Base-by-base conservation (phyloP, 1,139 yeast species). In the Zhuliangozyma blackwelliae region DNA sequence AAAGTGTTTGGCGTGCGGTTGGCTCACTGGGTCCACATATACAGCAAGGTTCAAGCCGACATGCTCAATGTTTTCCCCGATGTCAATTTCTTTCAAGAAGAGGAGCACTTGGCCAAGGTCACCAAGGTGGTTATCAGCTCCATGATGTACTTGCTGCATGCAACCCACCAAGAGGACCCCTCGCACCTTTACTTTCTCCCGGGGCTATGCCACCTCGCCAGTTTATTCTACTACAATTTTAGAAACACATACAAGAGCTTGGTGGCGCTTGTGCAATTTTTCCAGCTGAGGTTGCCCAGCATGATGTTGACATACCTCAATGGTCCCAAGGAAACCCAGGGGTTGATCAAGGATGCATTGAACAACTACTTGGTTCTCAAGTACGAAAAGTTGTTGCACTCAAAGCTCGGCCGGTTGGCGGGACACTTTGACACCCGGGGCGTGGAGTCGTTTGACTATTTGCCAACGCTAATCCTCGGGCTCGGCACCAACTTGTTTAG, bases 401-500 rank as follows among this genome's bases (percentile, higher is more conserved):
- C 61, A 28, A 65, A 70, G 36, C 59, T 70, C 34, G 71, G 77
- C 10, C 52, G 67, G 27, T 54, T 82, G 28, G 65, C 63, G 37
- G 57, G 68, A 8, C 87, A 82, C 50, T 76, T 82, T 48, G 59
- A 61, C 33, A 49, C 59, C 6, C 53, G 69, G 22, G 59, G 59
- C 8, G 45, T 79, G 26, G 40, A 54, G 1, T 72, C 58, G 3
- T 35, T 49, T 20, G 63, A 59, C 6, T 62, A 51, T 34, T 39
- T 60, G 7, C 60, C 65, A 2, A 41, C 40, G 20, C 40, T 57
- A 23, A 32, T 55, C 0, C 29, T 55, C 11, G 45, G 57, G 3
- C 37, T 59, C 13, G 50, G 59, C 21, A 42, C 56, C 5, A 50
- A 55, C 35, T 40, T 52, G 10, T 46, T 60, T 12, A 50, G 47